Base-by-base conservation (phyloP, 345 rosid genomes). In the Brassica incana region DNA sequence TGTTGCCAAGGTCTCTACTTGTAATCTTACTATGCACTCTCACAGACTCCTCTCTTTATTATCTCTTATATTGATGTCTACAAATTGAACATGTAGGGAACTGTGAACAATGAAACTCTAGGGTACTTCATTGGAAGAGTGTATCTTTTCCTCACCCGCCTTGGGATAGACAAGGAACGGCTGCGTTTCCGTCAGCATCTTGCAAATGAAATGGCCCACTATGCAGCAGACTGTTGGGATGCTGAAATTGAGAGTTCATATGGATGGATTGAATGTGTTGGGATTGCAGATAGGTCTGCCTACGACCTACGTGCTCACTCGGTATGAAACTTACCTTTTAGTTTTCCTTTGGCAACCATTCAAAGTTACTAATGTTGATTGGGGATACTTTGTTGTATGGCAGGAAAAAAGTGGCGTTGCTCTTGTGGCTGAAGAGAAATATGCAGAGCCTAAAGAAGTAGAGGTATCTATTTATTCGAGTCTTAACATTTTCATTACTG, bases 221-320 rank as follows among this genome's bases (percentile, higher is more conserved):
- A 95, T 76, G 99, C 99, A 6, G 94, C 98, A 30, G 99, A 93
- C 70, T 95, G 99, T 77, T 95, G 99, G 99, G 99, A 95, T 87
- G 99, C 98, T 36, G 99, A 92, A 85, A 95, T 95, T 32, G 98
- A 95, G 78, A 79, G 90, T 73, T 89, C 98, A 0, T 93, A 92
- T 79, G 98, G 97, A 54, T 95, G 99, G 99, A 88, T 93, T 18
- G 98, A 95, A 82, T 95, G 99, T 84, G 99, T 95, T 68, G 98
- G 99, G 40, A 91, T 93, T 81, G 99, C 99, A 64, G 98, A 95
- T 83, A 88, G 98, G 74, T 93, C 99, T 85, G 96, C 97, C 0
- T 93, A 83, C 71, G 98, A 93, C 86, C 67, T 93, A 67, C 78
- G 45, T 65, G 97, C 98, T 70, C 98, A 95, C 78, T 78, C 94